Conservation (phyloP, 2,329 filamentous ascomycete species). For the Alternaria atra region DNA sequence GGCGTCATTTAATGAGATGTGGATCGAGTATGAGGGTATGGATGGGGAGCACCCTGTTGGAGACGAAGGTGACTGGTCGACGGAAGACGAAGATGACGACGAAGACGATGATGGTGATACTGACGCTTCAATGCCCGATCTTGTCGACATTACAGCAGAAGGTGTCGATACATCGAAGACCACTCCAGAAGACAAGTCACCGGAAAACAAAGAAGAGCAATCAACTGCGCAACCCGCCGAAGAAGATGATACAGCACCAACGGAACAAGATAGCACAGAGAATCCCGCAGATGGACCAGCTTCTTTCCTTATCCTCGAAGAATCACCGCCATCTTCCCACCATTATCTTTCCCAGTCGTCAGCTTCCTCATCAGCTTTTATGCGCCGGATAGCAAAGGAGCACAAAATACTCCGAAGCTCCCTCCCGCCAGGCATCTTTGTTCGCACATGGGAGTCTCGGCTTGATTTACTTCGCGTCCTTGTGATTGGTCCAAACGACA, state of each 20-base stretch:
- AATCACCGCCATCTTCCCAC: slow-evolving; percentile 44
- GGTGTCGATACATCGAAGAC: slow-evolving; percentile 45
- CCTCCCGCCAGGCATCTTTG: slow-evolving; percentile 65
- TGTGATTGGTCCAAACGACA: slow-evolving; percentile 66
- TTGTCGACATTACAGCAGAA: slow-evolving; percentile 23
- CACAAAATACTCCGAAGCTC: slow-evolving; percentile 65
- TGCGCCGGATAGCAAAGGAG: slow-evolving; percentile 65
- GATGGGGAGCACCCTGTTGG: slow-evolving; percentile 41
- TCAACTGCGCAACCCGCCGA: slow-evolving; percentile 9
- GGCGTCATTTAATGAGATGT: slow-evolving; percentile 48
- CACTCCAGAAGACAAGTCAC: slow-evolving; percentile 45
- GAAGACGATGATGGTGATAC: slow-evolving; percentile 44
- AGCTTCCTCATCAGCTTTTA: slow-evolving; percentile 54
- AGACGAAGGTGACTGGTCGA: slow-evolving; percentile 50
- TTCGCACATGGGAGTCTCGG: slow-evolving; percentile 67
- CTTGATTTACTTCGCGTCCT: slow-evolving; percentile 67
- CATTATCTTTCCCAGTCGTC: slow-evolving; percentile 50
- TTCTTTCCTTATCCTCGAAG: slow-evolving; percentile 50
- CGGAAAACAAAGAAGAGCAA: slow-evolving; percentile 32
- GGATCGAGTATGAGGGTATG: slow-evolving; percentile 51
- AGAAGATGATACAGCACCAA: slow-evolving; percentile 6
- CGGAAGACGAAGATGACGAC: slow-evolving; percentile 48
- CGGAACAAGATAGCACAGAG: slow-evolving; percentile 20
- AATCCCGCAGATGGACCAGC: slow-evolving; percentile 14
- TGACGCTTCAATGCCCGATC: slow-evolving; percentile 46